Conservation (phyloP, 2,329 filamentous ascomycete species). For the Chaetomiaceae sp. region DNA sequence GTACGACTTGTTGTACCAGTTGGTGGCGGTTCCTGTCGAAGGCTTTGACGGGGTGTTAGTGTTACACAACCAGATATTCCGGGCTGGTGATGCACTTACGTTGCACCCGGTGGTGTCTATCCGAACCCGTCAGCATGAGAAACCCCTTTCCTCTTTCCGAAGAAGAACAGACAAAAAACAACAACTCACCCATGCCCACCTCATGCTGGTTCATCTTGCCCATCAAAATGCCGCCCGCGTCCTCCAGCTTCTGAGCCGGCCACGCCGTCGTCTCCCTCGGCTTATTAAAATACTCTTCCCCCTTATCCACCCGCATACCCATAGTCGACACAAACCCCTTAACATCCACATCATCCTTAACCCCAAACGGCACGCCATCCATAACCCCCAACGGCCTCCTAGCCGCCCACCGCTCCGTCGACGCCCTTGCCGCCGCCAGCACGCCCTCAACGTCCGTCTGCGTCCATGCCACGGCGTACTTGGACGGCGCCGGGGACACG, state of each 20-base stretch:
- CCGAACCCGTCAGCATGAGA: conserved; percentile 14
- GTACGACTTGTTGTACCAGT: conserved; percentile 71
- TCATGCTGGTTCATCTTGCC: conserved; percentile 80
- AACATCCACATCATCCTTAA: conserved; percentile 76
- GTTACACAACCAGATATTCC: too few relatives aligned
- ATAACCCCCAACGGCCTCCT: conserved; percentile 63
- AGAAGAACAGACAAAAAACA: conserved; percentile 15
- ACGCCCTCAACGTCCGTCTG: conserved; percentile 59
- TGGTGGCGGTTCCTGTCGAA: conserved; percentile 66
- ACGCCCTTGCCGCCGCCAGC: conserved; percentile 64
- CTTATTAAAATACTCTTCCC: conserved; percentile 44
- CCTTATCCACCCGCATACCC: conserved; percentile 59
- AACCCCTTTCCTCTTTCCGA: background rate
- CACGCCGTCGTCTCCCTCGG: conserved; percentile 56
- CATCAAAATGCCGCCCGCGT: conserved; percentile 68
- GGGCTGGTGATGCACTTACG: conserved; percentile 32
- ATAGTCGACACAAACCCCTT: conserved; percentile 64
- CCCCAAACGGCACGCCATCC: conserved; percentile 76
- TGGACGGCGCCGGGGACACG: conserved; percentile 41
- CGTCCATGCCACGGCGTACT: conserved; percentile 70
- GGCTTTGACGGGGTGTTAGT: too few relatives aligned
- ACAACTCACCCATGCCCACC: conserved; percentile 59
- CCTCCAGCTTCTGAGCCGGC: conserved; percentile 66
- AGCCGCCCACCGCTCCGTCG: conserved; percentile 64
- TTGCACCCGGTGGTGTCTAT: conserved; percentile 83